Evolutionary conservation across 164 flowering plant species (phyloP).

Genomic region (Cinnamomum chago): DNA sequence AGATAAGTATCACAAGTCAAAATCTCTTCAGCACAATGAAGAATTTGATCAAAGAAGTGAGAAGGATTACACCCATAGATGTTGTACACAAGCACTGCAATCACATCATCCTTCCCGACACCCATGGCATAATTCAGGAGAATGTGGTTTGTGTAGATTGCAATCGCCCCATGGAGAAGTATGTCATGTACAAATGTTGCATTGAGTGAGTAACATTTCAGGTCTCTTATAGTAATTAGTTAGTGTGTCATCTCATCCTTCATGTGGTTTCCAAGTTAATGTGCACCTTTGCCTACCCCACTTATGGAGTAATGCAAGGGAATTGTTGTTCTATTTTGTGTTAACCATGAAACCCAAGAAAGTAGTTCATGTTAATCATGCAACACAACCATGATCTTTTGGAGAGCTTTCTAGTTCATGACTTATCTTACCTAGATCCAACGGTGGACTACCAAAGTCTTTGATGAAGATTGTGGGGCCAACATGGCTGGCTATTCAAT

Average conservation of each 20-base stretch:
- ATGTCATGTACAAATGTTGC: conserved; percentile 67
- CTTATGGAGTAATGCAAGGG: too few relatives aligned
- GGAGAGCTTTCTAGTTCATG: too few relatives aligned
- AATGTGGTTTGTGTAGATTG: conserved; percentile 62
- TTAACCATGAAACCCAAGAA: too few relatives aligned
- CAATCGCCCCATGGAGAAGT: conserved; percentile 71
- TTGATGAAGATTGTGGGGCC: too few relatives aligned
- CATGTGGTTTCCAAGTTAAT: background rate
- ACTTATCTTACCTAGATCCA: too few relatives aligned
- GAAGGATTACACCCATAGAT: conserved; percentile 14
- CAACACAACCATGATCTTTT: too few relatives aligned
- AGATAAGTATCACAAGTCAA: conserved; percentile 2
- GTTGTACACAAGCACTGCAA: conserved; percentile 59
- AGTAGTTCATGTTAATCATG: too few relatives aligned
- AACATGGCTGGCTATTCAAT: too few relatives aligned
- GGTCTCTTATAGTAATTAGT: background rate
- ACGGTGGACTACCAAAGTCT: too few relatives aligned
- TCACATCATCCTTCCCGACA: conserved; percentile 58
- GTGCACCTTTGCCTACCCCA: too few relatives aligned
- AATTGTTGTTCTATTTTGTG: too few relatives aligned
- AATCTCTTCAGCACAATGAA: conserved; percentile 49
- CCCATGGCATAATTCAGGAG: conserved; percentile 40
- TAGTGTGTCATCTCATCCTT: too few relatives aligned
- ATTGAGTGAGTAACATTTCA: background rate
- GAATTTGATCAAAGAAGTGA: conserved; percentile 2